These are phyloP conservation scores for Pseudoturritis turrita DNA, from an alignment of 345 rosid genomes.

Conservation along the genomic window DNA sequence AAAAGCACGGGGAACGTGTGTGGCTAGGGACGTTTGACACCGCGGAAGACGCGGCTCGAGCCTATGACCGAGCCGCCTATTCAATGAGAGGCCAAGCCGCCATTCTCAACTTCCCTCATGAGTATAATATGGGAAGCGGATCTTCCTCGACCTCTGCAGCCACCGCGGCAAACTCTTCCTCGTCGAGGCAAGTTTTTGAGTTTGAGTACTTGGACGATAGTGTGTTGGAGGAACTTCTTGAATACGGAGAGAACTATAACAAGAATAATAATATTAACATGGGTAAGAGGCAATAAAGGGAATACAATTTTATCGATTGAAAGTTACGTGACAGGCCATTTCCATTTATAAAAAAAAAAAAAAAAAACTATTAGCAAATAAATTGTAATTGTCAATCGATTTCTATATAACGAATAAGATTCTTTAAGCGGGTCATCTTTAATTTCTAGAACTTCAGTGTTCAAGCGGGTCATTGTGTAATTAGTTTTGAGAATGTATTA, in stretches of 20 bases:
- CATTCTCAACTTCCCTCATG: conserved; percentile 73
- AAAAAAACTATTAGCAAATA: not conserved
- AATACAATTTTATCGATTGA: not conserved
- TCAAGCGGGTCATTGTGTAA: not conserved
- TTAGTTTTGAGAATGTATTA: conserved; percentile 19
- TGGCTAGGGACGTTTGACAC: conserved; percentile 93
- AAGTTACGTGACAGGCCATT: conserved; percentile 5
- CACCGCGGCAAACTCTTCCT: conserved; percentile 20
- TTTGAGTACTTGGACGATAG: conserved; percentile 72
- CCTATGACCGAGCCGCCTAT: conserved; percentile 82
- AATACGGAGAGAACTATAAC: conserved; percentile 18
- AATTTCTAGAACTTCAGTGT: not conserved
- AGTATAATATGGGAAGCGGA: conserved; percentile 42
- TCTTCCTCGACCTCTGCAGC: conserved; percentile 9
- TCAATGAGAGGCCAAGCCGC: conserved; percentile 72
- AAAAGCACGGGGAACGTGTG: conserved; percentile 60
- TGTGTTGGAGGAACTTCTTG: conserved; percentile 74
- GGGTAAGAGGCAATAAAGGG: conserved; percentile 44
- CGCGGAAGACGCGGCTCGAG: conserved; percentile 82
- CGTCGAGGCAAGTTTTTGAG: conserved; percentile 56
- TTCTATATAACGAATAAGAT: conserved; percentile 15
- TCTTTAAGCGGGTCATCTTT: not conserved
- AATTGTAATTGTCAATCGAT: conserved; percentile 9
- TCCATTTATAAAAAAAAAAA: not conserved
- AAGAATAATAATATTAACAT: conserved; percentile 39